Evolutionary conservation across 2,329 filamentous ascomycete species (phyloP).

Genomic region (Arthrobotrys entomopaga): DNA sequence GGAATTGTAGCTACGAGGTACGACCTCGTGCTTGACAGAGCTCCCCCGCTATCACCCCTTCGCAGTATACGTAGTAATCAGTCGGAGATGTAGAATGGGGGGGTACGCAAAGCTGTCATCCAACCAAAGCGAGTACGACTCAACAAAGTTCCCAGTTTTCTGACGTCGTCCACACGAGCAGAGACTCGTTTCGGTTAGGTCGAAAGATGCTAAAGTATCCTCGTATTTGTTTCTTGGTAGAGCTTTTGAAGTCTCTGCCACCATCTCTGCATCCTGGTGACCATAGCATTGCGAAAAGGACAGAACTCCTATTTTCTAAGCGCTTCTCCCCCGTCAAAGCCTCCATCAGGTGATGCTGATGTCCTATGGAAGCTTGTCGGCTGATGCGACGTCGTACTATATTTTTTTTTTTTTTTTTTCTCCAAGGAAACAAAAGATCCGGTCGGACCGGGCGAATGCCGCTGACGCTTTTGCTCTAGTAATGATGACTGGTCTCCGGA

Average conservation of each 20-base stretch:
- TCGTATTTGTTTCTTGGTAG: neutral
- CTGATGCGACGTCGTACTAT: constrained; percentile 31
- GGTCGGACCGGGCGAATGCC: constrained; percentile 48
- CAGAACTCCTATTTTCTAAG: constrained; percentile 13
- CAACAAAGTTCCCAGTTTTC: constrained; percentile 9
- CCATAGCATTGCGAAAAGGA: constrained; percentile 18
- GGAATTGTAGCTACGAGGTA: constrained; percentile 8
- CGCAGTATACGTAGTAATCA: constrained; percentile 25
- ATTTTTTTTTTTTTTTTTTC: neutral
- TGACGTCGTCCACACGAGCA: constrained; percentile 53
- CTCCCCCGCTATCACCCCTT: constrained; percentile 12
- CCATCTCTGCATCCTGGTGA: constrained; percentile 46
- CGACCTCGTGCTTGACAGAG: constrained; percentile 33
- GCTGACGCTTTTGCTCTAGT: constrained; percentile 45
- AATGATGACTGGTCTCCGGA: constrained; percentile 36
- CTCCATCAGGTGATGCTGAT: constrained; percentile 37
- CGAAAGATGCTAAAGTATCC: constrained; percentile 4
- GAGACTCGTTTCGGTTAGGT: constrained; percentile 38
- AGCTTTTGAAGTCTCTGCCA: constrained; percentile 38
- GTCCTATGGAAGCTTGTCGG: constrained; percentile 17
- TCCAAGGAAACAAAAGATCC: constrained; percentile 12
- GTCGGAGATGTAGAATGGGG: constrained; percentile 53
- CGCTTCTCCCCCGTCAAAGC: constrained; percentile 9
- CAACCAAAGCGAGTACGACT: constrained; percentile 18
- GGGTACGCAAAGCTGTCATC: constrained; percentile 22